These are phyloP conservation scores for Salpingoeca rosetta DNA, from an alignment of 78 protist species.

Conservation along the genomic window DNA sequence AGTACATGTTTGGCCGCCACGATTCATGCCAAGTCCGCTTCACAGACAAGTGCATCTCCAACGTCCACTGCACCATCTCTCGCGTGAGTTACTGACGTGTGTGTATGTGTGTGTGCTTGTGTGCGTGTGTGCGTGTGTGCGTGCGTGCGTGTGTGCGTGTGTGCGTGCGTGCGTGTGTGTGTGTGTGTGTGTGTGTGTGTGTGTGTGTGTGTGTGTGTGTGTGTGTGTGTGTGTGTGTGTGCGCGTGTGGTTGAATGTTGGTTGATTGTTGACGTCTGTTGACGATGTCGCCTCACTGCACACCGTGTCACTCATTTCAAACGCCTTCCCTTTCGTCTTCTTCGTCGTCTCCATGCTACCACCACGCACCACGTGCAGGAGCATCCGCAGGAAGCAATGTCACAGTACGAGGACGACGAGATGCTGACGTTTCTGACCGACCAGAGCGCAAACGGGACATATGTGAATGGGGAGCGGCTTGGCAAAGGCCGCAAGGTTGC, in stretches of 20 bases:
- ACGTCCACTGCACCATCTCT: not conserved
- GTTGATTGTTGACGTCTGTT: no score
- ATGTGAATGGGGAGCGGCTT: not conserved
- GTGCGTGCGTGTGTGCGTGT: no score
- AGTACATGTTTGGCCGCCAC: not conserved
- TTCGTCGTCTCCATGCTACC: not conserved
- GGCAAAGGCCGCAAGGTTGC: not conserved
- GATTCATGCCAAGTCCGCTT: not conserved
- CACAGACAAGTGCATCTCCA: not conserved
- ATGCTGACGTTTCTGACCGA: not conserved
- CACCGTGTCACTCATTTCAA: no score
- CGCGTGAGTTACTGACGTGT: not conserved
- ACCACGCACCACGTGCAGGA: not conserved
- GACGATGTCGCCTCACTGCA: no score
- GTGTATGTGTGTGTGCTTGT: not conserved
- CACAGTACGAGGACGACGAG: not conserved
- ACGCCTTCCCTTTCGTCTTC: not conserved
- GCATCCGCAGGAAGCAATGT: not conserved
- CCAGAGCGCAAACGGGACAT: not conserved
- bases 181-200: no score
- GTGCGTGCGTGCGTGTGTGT: no score
- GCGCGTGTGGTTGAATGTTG: no score
- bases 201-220: no score
- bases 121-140: no score
- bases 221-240: no score